phyloP scores from a whole-genome alignment of 2,329 filamentous ascomycete genomes.

The Fusarium irregulare region DNA sequence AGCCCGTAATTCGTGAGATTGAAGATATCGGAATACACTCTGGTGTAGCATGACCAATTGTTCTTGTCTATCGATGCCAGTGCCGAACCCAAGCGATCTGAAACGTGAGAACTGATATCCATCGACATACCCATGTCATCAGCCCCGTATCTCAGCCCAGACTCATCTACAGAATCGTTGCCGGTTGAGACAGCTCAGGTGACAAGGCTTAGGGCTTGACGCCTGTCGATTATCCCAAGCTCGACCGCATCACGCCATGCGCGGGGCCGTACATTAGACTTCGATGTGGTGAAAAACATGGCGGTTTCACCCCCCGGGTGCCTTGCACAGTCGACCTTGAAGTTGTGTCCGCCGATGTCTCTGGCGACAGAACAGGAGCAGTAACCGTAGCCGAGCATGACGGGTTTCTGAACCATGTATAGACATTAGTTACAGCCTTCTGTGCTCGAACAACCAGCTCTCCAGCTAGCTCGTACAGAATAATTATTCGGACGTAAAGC shows the following conservation, averaged over 20 bases:
- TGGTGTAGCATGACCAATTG: conserved; percentile 24
- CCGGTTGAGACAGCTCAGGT: conserved; percentile 18
- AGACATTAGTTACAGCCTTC: conserved; percentile 21
- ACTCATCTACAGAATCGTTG: conserved; percentile 18
- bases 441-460: conserved; percentile 24
- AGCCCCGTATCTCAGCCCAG: conserved; percentile 22
- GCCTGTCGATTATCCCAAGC: conserved; percentile 9
- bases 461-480: conserved; percentile 29
- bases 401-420: conserved; percentile 28
- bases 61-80: conserved; percentile 19
- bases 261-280: conserved; percentile 27
- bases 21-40: conserved; percentile 24
- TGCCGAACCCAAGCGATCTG: conserved; percentile 34
- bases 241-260: conserved; percentile 20
- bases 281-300: conserved; percentile 35
- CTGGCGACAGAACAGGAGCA: conserved; percentile 30
- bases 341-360: conserved; percentile 26
- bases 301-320: conserved; percentile 38
- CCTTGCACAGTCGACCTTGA: conserved; percentile 33
- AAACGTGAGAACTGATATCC: conserved; percentile 33
- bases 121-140: conserved; percentile 17
- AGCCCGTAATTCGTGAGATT: conserved; percentile 36
- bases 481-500: conserved; percentile 31
- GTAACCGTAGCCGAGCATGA: conserved; percentile 44
- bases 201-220: conserved; percentile 13